Conservation (phyloP, 148 eudicot genomes). For the Rhododendron molle region DNA sequence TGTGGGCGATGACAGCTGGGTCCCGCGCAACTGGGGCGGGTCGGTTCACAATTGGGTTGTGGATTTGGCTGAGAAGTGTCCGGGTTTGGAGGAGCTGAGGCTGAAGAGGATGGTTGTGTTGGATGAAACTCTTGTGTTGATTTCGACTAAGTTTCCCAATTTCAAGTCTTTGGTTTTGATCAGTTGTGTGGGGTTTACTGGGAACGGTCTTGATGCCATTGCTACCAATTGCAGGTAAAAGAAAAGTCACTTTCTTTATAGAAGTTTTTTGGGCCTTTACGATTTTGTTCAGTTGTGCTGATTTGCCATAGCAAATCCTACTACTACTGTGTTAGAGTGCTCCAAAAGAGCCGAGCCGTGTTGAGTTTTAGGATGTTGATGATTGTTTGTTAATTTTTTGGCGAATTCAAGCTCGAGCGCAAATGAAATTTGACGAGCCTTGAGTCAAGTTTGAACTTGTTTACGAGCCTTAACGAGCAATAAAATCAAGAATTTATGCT, state of each 20-base stretch:
- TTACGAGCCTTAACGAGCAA: not conserved
- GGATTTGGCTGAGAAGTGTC: not conserved
- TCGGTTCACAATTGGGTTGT: not conserved
- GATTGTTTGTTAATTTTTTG: not conserved
- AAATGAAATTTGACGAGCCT: not conserved
- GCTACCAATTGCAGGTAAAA: constrained; percentile 7
- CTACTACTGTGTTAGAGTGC: not conserved
- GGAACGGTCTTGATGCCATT: not conserved
- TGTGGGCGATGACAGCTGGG: not conserved
- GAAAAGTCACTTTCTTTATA: not conserved
- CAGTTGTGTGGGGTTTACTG: not conserved
- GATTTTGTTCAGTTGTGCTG: not conserved
- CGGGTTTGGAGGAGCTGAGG: not conserved
- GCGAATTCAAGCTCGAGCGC: not conserved
- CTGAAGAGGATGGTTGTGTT: constrained; percentile 5
- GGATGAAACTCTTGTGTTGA: not conserved
- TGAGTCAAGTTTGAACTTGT: not conserved
- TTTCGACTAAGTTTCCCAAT: not conserved
- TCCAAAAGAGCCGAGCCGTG: not conserved
- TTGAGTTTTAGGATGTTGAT: not conserved
- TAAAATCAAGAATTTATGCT: not conserved
- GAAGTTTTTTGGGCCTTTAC: not conserved
- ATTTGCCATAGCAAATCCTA: not conserved
- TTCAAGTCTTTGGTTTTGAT: not conserved
- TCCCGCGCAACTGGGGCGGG: not conserved